phyloP scores from a whole-genome alignment of 1,284 basidiomycete genomes.

The Malassezia yamatoensis region DNA sequence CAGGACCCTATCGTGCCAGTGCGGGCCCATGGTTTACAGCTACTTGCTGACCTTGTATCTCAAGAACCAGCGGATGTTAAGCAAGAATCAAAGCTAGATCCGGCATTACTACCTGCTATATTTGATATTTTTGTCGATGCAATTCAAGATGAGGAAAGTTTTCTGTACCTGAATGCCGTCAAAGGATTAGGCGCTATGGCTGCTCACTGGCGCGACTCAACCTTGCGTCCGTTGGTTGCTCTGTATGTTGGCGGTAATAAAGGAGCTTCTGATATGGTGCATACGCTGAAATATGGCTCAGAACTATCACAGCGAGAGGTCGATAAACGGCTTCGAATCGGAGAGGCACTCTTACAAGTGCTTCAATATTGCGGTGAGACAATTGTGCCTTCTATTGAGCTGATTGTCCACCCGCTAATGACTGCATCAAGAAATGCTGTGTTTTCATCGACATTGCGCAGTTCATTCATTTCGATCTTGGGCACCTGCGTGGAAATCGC shows the following conservation, averaged over 20 bases:
- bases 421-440: slow-evolving; percentile 25
- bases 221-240: slow-evolving; percentile 24
- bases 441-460: slow-evolving; percentile 31
- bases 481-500: slow-evolving; percentile 41
- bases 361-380: slow-evolving; percentile 65
- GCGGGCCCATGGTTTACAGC: slow-evolving; percentile 67
- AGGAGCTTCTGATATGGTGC: slow-evolving; percentile 3
- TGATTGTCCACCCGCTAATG: slow-evolving; percentile 30
- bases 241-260: slow-evolving; percentile 33
- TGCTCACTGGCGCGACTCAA: slow-evolving; percentile 19
- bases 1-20: slow-evolving; percentile 91
- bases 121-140: slow-evolving; percentile 76
- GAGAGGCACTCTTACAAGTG: slow-evolving; percentile 74
- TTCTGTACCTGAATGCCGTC: slow-evolving; percentile 84
- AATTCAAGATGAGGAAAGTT: slow-evolving; percentile 83
- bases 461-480: slow-evolving; percentile 36
- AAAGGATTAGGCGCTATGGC: slow-evolving; percentile 64
- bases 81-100: slow-evolving; percentile 20
- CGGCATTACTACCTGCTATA: slow-evolving; percentile 63
- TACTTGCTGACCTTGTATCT: slow-evolving; percentile 34
- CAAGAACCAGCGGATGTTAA: not conserved
- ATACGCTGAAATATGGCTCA: not conserved
- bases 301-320: slow-evolving; percentile 55
- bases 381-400: slow-evolving; percentile 51
- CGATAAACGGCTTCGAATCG: slow-evolving; percentile 68